These are phyloP conservation scores for Pholiota molesta DNA, from an alignment of 768 basidiomycete species.

Conservation along the genomic window DNA sequence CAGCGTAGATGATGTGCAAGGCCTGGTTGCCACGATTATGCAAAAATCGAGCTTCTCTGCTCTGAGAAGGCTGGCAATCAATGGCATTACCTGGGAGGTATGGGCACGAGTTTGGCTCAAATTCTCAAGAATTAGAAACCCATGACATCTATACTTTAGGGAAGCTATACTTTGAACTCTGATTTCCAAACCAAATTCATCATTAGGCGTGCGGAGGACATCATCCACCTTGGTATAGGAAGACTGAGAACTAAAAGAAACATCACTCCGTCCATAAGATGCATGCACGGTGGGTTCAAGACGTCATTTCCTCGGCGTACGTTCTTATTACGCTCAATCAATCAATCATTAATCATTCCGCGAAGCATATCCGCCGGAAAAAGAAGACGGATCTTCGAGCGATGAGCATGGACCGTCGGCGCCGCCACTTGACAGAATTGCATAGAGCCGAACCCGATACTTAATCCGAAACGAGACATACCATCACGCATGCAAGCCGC, in stretches of 20 bases:
- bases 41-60: slow-evolving; percentile 13
- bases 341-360: slow-evolving; percentile 7
- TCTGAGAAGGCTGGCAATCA: slow-evolving; percentile 34
- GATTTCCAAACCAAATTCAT: not conserved
- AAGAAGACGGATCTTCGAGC: slow-evolving; percentile 10
- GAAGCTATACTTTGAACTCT: not conserved
- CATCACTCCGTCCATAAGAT: not conserved
- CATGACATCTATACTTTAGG: not conserved
- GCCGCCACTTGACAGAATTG: slow-evolving; percentile 1
- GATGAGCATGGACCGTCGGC: slow-evolving; percentile 6
- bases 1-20: slow-evolving; percentile 24
- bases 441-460: not conserved
- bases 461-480: not conserved
- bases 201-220: not conserved
- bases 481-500: too few relatives aligned
- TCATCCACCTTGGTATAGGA: slow-evolving; percentile 2
- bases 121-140: not conserved
- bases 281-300: not conserved
- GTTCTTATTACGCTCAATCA: slow-evolving; percentile 8
- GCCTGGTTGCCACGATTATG: not conserved
- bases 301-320: slow-evolving; percentile 4
- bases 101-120: not conserved
- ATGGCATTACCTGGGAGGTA: slow-evolving; percentile 39
- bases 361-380: slow-evolving; percentile 6
- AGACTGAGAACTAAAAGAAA: not conserved